These are phyloP conservation scores for Solanum hybrid DNA, from an alignment of 305 asterid species.

Conservation along the genomic window DNA sequence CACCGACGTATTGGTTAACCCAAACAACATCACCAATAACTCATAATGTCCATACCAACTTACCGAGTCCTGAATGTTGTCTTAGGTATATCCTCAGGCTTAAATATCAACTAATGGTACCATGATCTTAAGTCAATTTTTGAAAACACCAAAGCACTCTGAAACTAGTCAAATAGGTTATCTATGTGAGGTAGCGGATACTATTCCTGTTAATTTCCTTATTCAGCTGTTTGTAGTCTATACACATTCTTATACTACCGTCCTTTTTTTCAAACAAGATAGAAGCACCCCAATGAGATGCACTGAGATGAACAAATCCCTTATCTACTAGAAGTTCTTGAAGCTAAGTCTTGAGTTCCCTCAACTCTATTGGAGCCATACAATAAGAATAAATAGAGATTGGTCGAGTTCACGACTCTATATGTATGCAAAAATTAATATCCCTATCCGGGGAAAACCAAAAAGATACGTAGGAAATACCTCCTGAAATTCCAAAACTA, in stretches of 20 bases:
- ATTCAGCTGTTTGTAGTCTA: neutral
- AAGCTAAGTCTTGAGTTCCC: neutral
- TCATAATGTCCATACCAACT: neutral
- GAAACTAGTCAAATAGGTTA: neutral
- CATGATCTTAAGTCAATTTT: neutral
- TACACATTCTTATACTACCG: neutral
- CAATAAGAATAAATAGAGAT: neutral
- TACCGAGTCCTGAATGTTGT: neutral
- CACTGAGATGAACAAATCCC: neutral
- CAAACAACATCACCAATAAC: neutral
- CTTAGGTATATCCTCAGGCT: neutral
- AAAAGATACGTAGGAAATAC: neutral
- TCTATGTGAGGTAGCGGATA: neutral
- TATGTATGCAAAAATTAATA: neutral
- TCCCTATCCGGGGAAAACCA: neutral
- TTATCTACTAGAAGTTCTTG: neutral
- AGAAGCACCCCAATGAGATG: neutral
- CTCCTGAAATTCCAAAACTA: neutral
- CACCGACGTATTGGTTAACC: neutral
- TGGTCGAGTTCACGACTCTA: neutral
- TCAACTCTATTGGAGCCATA: neutral
- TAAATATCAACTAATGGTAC: neutral
- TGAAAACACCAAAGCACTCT: neutral
- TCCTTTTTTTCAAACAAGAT: neutral
- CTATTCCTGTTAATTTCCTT: neutral